phyloP scores from a whole-genome alignment of 306 rosid genomes.

The Corylus heterophylla region DNA sequence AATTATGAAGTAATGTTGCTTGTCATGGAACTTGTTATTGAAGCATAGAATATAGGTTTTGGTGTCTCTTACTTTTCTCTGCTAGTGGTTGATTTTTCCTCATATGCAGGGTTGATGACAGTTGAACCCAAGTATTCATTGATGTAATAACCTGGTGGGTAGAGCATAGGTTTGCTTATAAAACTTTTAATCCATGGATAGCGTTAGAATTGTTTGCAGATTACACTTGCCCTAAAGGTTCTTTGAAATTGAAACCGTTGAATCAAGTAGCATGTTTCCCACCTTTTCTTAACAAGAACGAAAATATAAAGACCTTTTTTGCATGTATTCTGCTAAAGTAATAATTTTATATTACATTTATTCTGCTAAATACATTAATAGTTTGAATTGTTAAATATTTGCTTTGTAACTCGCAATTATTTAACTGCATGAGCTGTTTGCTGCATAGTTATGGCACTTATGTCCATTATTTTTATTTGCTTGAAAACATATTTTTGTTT shows the following conservation, averaged over 20 bases:
- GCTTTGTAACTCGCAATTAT: background rate
- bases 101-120: slow-evolving; percentile 23
- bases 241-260: slow-evolving; percentile 6
- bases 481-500: slow-evolving; percentile 8
- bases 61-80: slow-evolving; percentile 11
- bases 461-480: background rate
- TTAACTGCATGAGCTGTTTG: background rate
- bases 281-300: slow-evolving; percentile 2
- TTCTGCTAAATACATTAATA: background rate
- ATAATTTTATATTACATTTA: background rate
- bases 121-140: slow-evolving; percentile 26
- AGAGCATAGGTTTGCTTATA: slow-evolving; percentile 18
- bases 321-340: background rate
- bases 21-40: slow-evolving; percentile 7
- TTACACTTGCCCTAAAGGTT: background rate
- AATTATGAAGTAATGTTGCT: slow-evolving; percentile 1
- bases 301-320: background rate
- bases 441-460: background rate
- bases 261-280: background rate
- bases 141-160: slow-evolving; percentile 28
- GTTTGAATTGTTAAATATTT: background rate
- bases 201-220: background rate
- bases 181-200: slow-evolving; percentile 5
- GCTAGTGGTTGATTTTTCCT: slow-evolving; percentile 21
- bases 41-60: slow-evolving; percentile 10